Evolutionary conservation across 305 asterid genomes (phyloP).

Genomic region (Fraxinus paxiana): DNA sequence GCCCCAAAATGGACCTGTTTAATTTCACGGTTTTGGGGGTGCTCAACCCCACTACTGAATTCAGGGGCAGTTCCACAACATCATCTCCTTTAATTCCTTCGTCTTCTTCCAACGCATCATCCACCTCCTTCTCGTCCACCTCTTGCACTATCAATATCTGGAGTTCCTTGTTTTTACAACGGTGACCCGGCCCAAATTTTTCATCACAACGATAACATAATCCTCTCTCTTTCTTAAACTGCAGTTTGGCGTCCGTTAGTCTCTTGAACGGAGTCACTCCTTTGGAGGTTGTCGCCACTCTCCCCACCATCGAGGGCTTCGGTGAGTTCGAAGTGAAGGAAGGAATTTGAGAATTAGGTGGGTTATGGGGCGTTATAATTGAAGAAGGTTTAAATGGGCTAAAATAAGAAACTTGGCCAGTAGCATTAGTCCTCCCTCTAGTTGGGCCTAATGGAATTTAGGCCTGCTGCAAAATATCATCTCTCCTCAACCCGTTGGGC

Average conservation of each 20-base stretch:
- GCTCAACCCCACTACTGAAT: not conserved
- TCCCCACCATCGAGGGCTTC: not conserved
- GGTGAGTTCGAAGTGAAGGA: not conserved
- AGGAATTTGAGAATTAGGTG: not conserved
- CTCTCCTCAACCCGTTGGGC: too few relatives aligned
- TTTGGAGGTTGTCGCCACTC: not conserved
- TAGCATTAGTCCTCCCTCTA: too few relatives aligned
- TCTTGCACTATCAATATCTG: not conserved
- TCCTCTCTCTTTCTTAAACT: not conserved
- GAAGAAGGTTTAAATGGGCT: not conserved
- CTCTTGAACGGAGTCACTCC: not conserved
- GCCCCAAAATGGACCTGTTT: not conserved
- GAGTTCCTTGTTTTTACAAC: not conserved
- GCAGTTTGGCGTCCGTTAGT: not conserved
- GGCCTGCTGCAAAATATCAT: too few relatives aligned
- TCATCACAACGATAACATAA: not conserved
- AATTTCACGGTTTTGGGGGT: not conserved
- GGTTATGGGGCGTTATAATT: not conserved
- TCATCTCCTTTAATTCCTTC: not conserved
- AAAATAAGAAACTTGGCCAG: too few relatives aligned
- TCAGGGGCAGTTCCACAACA: not conserved
- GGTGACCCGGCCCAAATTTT: not conserved
- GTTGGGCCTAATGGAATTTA: too few relatives aligned
- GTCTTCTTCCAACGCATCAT: not conserved
- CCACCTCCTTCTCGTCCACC: not conserved